Percentiles rank a stretch among this genome's conserved stretches.
Conservation (phyloP, 108 stramenopile genomes). For the Parietichytrium sp. region DNA sequence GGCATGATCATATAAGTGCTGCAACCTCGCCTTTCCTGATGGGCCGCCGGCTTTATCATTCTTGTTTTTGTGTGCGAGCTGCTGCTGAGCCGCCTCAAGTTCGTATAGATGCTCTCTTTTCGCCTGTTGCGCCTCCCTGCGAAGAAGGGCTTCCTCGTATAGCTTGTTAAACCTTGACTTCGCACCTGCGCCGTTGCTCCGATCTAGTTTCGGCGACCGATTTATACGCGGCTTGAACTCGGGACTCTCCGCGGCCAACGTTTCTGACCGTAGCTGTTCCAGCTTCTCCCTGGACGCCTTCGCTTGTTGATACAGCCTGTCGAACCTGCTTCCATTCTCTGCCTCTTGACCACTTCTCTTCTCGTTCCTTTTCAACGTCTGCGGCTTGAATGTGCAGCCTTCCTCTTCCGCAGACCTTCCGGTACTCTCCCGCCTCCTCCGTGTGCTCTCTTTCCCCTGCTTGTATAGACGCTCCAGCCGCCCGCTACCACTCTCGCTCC, state of each 20-base stretch:
- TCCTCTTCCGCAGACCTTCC: slow-evolving; percentile 8
- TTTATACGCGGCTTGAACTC: slow-evolving; percentile 16
- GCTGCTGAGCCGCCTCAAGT: neutral
- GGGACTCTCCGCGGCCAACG: neutral
- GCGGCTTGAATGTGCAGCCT: slow-evolving; percentile 27
- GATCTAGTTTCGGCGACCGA: neutral
- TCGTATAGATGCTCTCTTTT: neutral
- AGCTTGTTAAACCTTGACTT: neutral
- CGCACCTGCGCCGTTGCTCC: neutral
- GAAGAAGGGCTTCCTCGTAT: neutral
- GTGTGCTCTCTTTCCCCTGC: neutral
- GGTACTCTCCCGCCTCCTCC: neutral
- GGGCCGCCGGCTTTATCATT: neutral
- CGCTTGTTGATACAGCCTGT: neutral
- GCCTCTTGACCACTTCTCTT: neutral
- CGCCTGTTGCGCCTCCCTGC: neutral
- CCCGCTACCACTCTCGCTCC: too few relatives aligned
- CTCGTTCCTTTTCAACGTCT: too few relatives aligned
- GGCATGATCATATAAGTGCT: slow-evolving; percentile 13
- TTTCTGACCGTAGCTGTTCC: neutral
- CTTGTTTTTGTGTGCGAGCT: neutral
- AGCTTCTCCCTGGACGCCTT: neutral
- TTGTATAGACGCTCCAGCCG: neutral
- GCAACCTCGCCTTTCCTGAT: neutral
- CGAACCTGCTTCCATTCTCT: slow-evolving; percentile 5